Evolutionary conservation across 2,329 filamentous ascomycete species (phyloP).

Genomic region (Penicillium sp.): DNA sequence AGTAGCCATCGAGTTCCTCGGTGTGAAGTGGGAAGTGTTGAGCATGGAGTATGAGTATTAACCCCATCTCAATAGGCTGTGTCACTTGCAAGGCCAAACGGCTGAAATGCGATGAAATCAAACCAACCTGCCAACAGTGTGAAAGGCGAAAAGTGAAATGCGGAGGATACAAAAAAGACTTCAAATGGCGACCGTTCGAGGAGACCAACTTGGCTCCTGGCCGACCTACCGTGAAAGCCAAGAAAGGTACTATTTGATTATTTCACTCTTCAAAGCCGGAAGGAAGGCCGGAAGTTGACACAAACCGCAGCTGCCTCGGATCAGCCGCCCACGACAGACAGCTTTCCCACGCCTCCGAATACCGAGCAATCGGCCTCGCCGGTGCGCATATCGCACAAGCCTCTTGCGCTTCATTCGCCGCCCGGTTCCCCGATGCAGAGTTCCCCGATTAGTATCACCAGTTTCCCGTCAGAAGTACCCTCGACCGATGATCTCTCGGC

Average conservation of each 20-base stretch:
- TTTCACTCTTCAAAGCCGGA: no score
- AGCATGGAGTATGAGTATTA: no score
- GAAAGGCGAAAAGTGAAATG: slow-evolving; percentile 65
- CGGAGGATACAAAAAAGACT: slow-evolving; percentile 73
- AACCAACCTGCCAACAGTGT: slow-evolving; percentile 68
- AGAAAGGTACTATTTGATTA: slow-evolving; percentile 43
- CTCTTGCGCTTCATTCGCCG: slow-evolving; percentile 9
- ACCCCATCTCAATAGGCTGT: slow-evolving; percentile 56
- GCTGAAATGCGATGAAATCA: slow-evolving; percentile 72
- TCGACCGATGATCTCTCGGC: slow-evolving; percentile 14
- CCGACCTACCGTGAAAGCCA: slow-evolving; percentile 35
- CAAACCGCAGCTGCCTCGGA: slow-evolving; percentile 4
- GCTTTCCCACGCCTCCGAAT: slow-evolving; percentile 17
- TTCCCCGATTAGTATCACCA: slow-evolving; percentile 20
- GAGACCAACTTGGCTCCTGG: slow-evolving; percentile 57
- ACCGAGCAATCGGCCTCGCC: slow-evolving; percentile 18
- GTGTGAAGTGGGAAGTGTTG: no score
- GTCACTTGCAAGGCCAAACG: slow-evolving; percentile 73
- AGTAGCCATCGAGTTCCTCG: not conserved
- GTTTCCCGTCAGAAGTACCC: slow-evolving; percentile 14
- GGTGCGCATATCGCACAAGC: slow-evolving; percentile 2
- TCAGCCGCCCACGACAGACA: not conserved
- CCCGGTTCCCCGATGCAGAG: slow-evolving; percentile 14
- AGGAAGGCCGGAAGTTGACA: not conserved
- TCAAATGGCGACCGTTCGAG: slow-evolving; percentile 73